Base-by-base conservation (phyloP, 805 yeast genomes). In the Candida maesae region DNA sequence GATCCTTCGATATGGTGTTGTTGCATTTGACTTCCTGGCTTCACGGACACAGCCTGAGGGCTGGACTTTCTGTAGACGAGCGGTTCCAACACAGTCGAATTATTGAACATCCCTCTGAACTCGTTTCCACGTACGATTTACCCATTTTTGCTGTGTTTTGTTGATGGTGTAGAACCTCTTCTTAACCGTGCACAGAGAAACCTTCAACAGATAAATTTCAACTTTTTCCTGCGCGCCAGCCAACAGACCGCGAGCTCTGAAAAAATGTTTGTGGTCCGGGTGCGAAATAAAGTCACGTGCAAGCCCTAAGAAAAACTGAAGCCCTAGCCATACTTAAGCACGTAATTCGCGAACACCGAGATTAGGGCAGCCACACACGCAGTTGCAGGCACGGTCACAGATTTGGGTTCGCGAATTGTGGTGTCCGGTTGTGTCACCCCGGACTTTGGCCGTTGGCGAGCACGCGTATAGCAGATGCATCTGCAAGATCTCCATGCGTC, bases 371-470 rank as follows among this genome's bases (percentile, higher is more conserved):
- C 31, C 31, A 15, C 31, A 15, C 17, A 6, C 7, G 9, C 12
- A 7, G 15, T 8, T 16, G n/a, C 6, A 14, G 12, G 18, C 31
- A 28, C n/a, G n/a, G 31, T 28, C 31, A 28, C 31, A 16, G 18
- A 15, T 7, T 6, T 10, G 8, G n/a, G 10, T 28, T 28, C 31
- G 31, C 31, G 31, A 28, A 28, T 6, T 13, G n/a, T 28, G 31
- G 31, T 28, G 31, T 28, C 31, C 18, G 17, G 31, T 28, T 28
- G 31, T 28, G 31, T 28, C 31, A 28, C 31, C 31, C 31, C 31
- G 12, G 31, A 28, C 12, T 25, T 8, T n/a, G n/a, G n/a, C n/a
- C n/a, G 24, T 21, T 26, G 15, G 12, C 15, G 29, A 9, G n/a
- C n/a, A n/a, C n/a, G n/a, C n/a, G n/a, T n/a, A n/a, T n/a, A n/a